Evolutionary conservation across 345 rosid genomes (phyloP).

Genomic region (Dipteronia dyeriana): DNA sequence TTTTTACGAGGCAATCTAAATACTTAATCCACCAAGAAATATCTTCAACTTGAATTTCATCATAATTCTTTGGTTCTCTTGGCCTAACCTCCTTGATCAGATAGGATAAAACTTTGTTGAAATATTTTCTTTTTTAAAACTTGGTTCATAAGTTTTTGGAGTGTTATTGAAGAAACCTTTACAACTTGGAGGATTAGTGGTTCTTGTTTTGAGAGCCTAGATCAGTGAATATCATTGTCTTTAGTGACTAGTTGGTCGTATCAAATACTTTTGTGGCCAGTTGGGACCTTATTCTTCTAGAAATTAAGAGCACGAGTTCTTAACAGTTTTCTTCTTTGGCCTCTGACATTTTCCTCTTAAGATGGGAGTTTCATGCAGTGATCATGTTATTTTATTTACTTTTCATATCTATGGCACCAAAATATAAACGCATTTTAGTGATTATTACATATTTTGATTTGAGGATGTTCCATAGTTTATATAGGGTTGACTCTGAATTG

Average conservation of each 20-base stretch:
- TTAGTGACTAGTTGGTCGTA: neutral
- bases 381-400: neutral
- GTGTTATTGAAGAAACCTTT: neutral
- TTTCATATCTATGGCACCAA: neutral
- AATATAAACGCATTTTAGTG: neutral
- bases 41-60: neutral
- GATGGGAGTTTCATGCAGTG: neutral
- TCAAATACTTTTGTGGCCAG: neutral
- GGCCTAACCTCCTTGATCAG: neutral
- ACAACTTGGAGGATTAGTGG: neutral
- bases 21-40: neutral
- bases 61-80: neutral
- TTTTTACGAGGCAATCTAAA: neutral
- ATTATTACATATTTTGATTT: neutral
- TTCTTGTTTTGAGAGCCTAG: neutral
- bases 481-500: neutral
- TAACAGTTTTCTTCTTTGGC: neutral
- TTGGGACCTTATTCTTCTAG: neutral
- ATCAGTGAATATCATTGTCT: neutral
- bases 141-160: neutral
- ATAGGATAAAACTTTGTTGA: neutral
- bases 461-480: neutral
- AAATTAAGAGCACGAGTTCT: neutral
- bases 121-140: neutral
- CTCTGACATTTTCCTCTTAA: neutral